Base-by-base conservation (phyloP, 2,329 filamentous ascomycete species). In the Colletotrichum spinosum region DNA sequence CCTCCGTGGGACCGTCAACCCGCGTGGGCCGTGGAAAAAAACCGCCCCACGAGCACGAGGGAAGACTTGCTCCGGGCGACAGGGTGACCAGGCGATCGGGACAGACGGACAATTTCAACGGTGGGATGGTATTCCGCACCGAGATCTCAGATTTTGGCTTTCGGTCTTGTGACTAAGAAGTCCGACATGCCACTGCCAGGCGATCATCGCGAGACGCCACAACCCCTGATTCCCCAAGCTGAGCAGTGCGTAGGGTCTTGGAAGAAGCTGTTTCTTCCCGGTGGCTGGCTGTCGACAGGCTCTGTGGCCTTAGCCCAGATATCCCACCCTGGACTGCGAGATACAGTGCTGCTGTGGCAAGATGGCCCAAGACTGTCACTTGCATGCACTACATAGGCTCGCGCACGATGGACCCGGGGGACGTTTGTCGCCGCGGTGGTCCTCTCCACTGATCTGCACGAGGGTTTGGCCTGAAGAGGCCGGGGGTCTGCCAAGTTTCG, bases 401-500 rank as follows among this genome's bases (percentile, higher is more conserved):
- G 44, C 45, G 34, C 53, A 45, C 15, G 5, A 44, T 17, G 53
- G 45, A 45, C 25, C n/a, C 33, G 44, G 50, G 42, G 12, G 51
- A 37, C 48, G 51, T 63, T 44, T 51, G 34, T 63, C 64, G 49
- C 58, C 60, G 25, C 64, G 59, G 52, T 48, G 63, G 46, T 34
- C 42, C 54, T 44, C 57, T 33, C 54, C 60, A 67, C 54, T 34
- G 64, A 67, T 67, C 59, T 54, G 64, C 64, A n/a, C 60, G 60
- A 42, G 38, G 53, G 38, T 33, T 25, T 25, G 58, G n/a, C 59
- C 53, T 48, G 42, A 45, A 56, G 8, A 17, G 39, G 59, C 64
- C 41, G 38, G 64, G 64, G 12, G 46, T 35, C 64, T 67, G 59
- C 64, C 64, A 67, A 67, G 59, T 67, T 67, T 67, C 54, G 55